Conservation (phyloP, 371 early-diverging fungal species). For the Zychaea mexicana region DNA sequence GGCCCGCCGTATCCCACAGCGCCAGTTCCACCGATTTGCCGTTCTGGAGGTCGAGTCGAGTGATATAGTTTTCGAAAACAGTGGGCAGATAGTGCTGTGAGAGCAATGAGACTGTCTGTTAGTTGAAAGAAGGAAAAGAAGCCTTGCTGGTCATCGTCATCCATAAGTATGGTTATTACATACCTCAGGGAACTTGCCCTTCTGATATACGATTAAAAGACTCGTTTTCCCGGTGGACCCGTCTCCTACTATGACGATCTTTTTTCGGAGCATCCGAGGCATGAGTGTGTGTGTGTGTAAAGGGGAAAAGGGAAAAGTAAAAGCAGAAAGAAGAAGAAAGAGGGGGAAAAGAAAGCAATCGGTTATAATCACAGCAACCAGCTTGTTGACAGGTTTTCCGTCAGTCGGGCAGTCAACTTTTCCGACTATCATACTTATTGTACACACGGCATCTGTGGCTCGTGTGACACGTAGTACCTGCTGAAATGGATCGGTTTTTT, state of each 20-base stretch:
- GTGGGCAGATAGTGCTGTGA: constrained; percentile 62
- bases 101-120: neutral
- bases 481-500: neutral
- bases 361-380: neutral
- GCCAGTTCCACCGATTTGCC: constrained; percentile 81
- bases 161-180: neutral
- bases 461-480: neutral
- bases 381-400: neutral
- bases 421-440: too few relatives aligned
- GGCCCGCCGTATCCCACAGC: constrained; percentile 94
- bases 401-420: neutral
- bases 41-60: constrained; percentile 71
- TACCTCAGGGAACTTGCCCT: constrained; percentile 27
- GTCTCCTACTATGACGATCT: constrained; percentile 43
- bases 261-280: constrained; percentile 24
- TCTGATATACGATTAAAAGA: constrained; percentile 41
- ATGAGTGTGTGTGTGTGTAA: neutral
- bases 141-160: too few relatives aligned
- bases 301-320: constrained; percentile 1
- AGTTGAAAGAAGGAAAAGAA: too few relatives aligned
- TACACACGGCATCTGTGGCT: neutral
- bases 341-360: neutral
- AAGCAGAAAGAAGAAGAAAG: neutral
- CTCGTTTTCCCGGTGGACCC: constrained; percentile 47
- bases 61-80: constrained; percentile 87